Conservation (phyloP, 169 alveolate genomes). For the Cryptosporidium meleagridis region DNA sequence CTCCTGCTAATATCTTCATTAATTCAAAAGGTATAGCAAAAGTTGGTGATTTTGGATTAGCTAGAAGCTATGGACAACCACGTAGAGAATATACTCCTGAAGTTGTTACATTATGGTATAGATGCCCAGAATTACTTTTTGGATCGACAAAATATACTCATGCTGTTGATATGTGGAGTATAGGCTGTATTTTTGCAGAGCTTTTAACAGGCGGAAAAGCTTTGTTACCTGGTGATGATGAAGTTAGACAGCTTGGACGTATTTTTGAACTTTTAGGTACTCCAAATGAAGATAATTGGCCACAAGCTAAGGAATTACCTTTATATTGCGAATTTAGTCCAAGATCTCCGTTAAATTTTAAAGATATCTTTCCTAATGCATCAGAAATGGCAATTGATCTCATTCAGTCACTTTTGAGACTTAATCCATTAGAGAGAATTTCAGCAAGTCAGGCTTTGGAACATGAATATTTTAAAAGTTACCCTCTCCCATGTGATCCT, state of each 20-base stretch:
- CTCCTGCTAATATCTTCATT: constrained; percentile 88
- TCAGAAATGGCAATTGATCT: constrained; percentile 75
- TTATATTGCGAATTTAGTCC: constrained; percentile 68
- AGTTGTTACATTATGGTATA: constrained; percentile 94
- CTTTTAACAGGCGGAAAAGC: constrained; percentile 86
- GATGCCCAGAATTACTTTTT: constrained; percentile 95
- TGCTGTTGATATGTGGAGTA: constrained; percentile 94
- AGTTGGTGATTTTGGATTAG: constrained; percentile 92
- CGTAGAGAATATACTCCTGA: constrained; percentile 85
- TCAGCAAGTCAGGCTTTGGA: constrained; percentile 85
- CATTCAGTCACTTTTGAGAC: constrained; percentile 77
- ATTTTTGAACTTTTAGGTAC: constrained; percentile 87
- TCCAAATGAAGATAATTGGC: constrained; percentile 80
- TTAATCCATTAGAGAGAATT: constrained; percentile 86
- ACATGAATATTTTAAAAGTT: constrained; percentile 82
- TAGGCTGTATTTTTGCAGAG: constrained; percentile 95
- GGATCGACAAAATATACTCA: constrained; percentile 90
- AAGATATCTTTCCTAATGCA: constrained; percentile 63
- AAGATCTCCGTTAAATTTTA: constrained; percentile 27
- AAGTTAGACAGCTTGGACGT: constrained; percentile 86
- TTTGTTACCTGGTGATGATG: constrained; percentile 90
- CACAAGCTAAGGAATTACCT: constrained; percentile 60
- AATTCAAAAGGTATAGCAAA: constrained; percentile 88
- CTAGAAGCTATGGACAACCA: constrained; percentile 90
- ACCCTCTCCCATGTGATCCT: constrained; percentile 68